These are phyloP conservation scores for Cladosporium sp. DNA, from an alignment of 2,329 filamentous ascomycete species.

Conservation along the genomic window DNA sequence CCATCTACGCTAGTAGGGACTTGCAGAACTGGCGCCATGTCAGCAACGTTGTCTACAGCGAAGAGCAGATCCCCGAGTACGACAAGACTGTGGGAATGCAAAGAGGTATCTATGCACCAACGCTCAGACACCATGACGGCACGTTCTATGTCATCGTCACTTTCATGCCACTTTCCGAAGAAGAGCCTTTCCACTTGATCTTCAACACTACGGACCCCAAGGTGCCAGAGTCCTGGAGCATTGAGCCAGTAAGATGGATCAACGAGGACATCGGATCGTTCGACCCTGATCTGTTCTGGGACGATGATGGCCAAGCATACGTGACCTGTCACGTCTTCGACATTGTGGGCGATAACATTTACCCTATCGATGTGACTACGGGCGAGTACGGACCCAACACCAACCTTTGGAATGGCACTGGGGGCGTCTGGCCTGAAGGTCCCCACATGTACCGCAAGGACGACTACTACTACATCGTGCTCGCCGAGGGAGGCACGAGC, in stretches of 20 bases:
- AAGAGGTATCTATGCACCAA: constrained; percentile 44
- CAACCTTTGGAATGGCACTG: constrained; percentile 39
- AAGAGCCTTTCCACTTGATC: constrained; percentile 39
- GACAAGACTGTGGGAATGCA: constrained; percentile 36
- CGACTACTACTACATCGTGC: constrained; percentile 37
- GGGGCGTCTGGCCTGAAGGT: constrained; percentile 36
- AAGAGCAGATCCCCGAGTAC: constrained; percentile 41
- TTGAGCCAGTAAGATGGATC: constrained; percentile 44
- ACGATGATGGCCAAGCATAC: constrained; percentile 56
- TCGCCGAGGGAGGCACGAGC: constrained; percentile 40
- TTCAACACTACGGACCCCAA: constrained; percentile 46
- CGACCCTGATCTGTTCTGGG: constrained; percentile 49
- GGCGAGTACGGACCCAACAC: constrained; percentile 29
- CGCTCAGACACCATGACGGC: constrained; percentile 41
- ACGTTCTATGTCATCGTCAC: constrained; percentile 38
- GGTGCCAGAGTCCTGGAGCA: constrained; percentile 25
- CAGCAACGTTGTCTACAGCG: constrained; percentile 39
- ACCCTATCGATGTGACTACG: constrained; percentile 37
- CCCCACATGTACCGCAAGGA: constrained; percentile 40
- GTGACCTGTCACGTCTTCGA: constrained; percentile 41
- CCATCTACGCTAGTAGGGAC: constrained; percentile 45
- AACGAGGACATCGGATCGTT: constrained; percentile 27
- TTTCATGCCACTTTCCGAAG: constrained; percentile 5
- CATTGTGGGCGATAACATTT: constrained; percentile 35
- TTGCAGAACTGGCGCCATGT: constrained; percentile 44